Percentiles rank a stretch among this genome's conserved stretches.
Evolutionary conservation across 495 filamentous ascomycete species (phyloP).

Genomic region (Massariosphaeria phaeospora): DNA sequence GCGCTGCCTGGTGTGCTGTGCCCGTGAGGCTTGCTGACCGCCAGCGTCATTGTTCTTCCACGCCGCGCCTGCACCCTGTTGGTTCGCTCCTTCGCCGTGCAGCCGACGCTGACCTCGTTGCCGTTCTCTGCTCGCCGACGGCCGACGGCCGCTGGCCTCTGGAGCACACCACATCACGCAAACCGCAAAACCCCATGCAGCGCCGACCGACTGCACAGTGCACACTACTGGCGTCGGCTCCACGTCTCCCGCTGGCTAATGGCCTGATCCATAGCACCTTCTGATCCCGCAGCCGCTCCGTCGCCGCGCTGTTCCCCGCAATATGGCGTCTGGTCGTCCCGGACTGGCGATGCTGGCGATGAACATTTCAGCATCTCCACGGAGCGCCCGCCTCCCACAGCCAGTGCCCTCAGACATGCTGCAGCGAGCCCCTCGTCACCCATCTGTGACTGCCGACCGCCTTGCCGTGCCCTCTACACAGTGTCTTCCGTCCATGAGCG

Average conservation of each 20-base stretch:
- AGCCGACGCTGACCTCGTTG: background rate
- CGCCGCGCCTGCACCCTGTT: background rate
- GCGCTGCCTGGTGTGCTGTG: no score
- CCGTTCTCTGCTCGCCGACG: background rate
- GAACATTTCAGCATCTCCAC: constrained; percentile 15
- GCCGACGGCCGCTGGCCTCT: no score
- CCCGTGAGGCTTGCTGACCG: no score
- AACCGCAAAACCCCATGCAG: background rate
- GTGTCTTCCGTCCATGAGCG: background rate
- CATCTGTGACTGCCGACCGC: background rate
- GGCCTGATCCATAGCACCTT: background rate
- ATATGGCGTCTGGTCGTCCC: constrained; percentile 13
- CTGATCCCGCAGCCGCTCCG: background rate
- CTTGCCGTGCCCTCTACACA: background rate
- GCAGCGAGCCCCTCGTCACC: background rate
- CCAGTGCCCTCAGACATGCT: background rate
- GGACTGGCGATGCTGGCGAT: constrained; percentile 6
- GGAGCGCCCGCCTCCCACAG: background rate
- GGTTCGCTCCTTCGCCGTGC: background rate
- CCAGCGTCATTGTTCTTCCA: no score
- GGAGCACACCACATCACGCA: background rate
- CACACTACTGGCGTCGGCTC: background rate
- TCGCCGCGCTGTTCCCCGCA: constrained; percentile 12
- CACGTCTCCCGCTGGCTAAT: background rate
- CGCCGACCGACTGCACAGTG: background rate